Conservation (phyloP, 371 early-diverging fungal genomes). For the Apophysomyces variabilis region DNA sequence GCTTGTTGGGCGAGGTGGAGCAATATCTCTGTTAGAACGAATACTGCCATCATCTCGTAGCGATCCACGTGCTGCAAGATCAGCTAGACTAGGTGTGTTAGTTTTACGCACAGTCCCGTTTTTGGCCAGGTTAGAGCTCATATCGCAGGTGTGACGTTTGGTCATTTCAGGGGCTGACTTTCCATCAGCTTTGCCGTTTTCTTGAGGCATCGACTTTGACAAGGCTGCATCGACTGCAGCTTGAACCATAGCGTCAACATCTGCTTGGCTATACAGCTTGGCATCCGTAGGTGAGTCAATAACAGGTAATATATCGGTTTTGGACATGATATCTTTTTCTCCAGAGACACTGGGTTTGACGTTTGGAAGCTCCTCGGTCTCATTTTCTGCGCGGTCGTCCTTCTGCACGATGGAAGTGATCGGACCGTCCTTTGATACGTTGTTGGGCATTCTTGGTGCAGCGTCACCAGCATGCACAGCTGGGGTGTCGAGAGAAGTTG, state of each 20-base stretch:
- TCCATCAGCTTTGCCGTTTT: constrained; percentile 1
- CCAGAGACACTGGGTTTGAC: neutral
- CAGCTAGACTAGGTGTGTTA: constrained; percentile 19
- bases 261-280: constrained; percentile 16
- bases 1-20: constrained; percentile 33
- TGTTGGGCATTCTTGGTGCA: too few relatives aligned
- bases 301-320: too few relatives aligned
- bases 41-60: constrained; percentile 13
- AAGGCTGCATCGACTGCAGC: constrained; percentile 10
- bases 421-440: too few relatives aligned
- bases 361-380: neutral
- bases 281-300: neutral
- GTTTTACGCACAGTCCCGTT: constrained; percentile 1
- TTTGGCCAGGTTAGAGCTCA: constrained; percentile 13
- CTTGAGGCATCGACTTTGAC: constrained; percentile 8
- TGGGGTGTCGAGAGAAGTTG: neutral
- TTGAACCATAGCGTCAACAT: constrained; percentile 21
- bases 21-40: constrained; percentile 13
- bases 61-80: constrained; percentile 17
- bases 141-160: constrained; percentile 5
- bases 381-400: neutral
- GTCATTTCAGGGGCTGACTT: neutral
- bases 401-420: too few relatives aligned
- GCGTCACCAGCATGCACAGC: neutral
- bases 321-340: neutral